Percentiles rank a stretch among this genome's conserved stretches.
Conservation (phyloP, 441 rosid genomes). For the Erysimum pusillum region DNA sequence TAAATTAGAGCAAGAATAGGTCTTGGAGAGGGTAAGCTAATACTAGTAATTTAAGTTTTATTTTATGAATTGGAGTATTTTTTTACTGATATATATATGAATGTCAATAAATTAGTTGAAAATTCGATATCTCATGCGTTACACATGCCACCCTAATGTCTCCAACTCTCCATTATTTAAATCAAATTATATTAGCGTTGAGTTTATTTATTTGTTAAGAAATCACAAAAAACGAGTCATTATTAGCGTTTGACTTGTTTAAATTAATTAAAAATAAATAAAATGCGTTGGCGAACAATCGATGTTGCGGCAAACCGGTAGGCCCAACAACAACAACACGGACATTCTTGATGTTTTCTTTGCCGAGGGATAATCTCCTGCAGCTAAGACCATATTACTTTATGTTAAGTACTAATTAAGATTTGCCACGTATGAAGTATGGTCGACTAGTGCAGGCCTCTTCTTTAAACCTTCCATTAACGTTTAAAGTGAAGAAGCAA, state of each 20-base stretch:
- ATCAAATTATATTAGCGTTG: background rate
- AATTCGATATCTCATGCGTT: constrained; percentile 3
- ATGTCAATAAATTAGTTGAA: constrained; percentile 16
- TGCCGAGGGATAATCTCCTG: background rate
- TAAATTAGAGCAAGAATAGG: background rate
- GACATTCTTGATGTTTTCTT: constrained; percentile 35
- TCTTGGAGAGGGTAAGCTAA: background rate
- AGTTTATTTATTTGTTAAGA: background rate
- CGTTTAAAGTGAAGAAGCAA: constrained; percentile 23
- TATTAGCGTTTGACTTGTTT: constrained; percentile 16
- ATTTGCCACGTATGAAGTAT: background rate
- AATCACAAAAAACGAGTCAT: constrained; percentile 4
- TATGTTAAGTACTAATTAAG: background rate
- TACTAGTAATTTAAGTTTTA: no score
- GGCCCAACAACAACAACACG: constrained; percentile 21
- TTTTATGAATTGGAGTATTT: no score
- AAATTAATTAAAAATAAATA: background rate
- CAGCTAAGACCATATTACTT: background rate
- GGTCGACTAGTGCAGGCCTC: constrained; percentile 18
- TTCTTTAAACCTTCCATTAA: constrained; percentile 21
- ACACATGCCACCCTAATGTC: constrained; percentile 11
- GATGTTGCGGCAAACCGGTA: constrained; percentile 33
- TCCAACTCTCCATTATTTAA: constrained; percentile 1
- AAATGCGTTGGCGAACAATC: constrained; percentile 7
- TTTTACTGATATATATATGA: background rate